Conservation (phyloP, 345 rosid genomes). For the Aurinia saxatilis region DNA sequence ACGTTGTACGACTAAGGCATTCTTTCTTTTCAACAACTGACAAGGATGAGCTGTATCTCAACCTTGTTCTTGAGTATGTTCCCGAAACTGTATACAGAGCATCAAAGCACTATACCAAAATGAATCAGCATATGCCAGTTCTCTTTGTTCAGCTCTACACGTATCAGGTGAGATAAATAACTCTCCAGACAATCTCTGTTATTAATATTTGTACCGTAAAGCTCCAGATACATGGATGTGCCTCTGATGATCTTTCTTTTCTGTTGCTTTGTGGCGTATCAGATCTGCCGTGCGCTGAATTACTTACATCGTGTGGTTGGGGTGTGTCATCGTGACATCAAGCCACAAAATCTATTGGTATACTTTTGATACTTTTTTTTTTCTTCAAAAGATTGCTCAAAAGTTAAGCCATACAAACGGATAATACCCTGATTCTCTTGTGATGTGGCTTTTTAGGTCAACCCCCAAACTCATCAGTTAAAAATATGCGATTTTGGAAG, state of each 20-base stretch:
- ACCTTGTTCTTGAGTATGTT: conserved; percentile 88
- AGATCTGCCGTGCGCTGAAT: conserved; percentile 92
- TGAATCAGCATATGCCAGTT: conserved; percentile 80
- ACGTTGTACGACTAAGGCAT: conserved; percentile 74
- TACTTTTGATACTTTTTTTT: conserved; percentile 16
- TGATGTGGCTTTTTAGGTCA: conserved; percentile 50
- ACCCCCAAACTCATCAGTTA: conserved; percentile 78
- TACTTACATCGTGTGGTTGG: conserved; percentile 85
- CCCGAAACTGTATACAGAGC: conserved; percentile 89
- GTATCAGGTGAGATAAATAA: conserved; percentile 61
- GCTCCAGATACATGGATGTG: conserved; percentile 15
- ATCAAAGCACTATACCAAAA: conserved; percentile 66
- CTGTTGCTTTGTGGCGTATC: conserved; percentile 55
- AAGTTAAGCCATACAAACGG: background rate
- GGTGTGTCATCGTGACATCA: conserved; percentile 96
- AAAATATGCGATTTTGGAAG: conserved; percentile 98
- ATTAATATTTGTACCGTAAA: background rate
- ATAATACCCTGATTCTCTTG: background rate
- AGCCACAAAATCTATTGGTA: conserved; percentile 97
- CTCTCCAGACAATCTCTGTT: background rate
- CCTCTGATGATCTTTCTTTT: conserved; percentile 54
- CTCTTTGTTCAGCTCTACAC: conserved; percentile 78
- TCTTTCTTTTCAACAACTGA: conserved; percentile 91
- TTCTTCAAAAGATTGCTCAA: background rate
- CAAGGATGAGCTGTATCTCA: conserved; percentile 84